Percentiles rank a stretch among this genome's conserved stretches.
These are phyloP conservation scores for Scheffersomyces coipomensis DNA, from an alignment of 805 yeast genomes.

Conservation along the genomic window DNA sequence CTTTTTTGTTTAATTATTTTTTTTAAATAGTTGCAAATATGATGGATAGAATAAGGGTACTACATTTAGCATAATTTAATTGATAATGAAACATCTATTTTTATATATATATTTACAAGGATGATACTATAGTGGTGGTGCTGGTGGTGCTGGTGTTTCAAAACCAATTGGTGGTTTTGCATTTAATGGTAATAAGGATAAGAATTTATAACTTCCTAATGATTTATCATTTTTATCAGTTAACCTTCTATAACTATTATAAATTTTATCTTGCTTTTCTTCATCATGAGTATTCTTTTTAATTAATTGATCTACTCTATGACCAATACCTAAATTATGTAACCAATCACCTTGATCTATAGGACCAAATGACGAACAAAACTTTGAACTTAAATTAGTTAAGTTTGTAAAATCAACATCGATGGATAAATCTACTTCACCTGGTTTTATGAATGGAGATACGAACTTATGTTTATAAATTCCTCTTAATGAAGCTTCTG, in stretches of 20 bases:
- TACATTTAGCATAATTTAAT: no score
- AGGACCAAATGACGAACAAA: conserved; percentile 47
- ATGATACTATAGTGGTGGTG: no score
- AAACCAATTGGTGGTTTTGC: conserved; percentile 54
- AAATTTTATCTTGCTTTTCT: conserved; percentile 52
- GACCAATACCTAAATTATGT: conserved; percentile 71
- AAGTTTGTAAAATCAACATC: conserved; percentile 80
- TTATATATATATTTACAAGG: no score
- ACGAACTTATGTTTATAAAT: conserved; percentile 71
- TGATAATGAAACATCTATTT: no score
- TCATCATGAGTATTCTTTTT: conserved; percentile 36
- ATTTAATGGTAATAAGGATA: conserved; percentile 56
- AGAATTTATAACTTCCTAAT: conserved; percentile 80
- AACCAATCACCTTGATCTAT: conserved; percentile 79
- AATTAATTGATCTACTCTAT: conserved; percentile 60
- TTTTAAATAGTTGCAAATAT: no score
- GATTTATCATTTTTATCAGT: conserved; percentile 57
- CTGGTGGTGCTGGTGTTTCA: no score
- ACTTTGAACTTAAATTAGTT: conserved; percentile 10
- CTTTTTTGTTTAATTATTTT: no score
- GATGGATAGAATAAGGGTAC: no score
- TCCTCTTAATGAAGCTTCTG: conserved; percentile 72
- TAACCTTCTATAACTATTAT: conserved; percentile 58
- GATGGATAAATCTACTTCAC: conserved; percentile 76
- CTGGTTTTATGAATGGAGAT: conserved; percentile 73